These are phyloP conservation scores for Phytophthora melonis DNA, from an alignment of 352 stramenopile genomes.

Conservation along the genomic window DNA sequence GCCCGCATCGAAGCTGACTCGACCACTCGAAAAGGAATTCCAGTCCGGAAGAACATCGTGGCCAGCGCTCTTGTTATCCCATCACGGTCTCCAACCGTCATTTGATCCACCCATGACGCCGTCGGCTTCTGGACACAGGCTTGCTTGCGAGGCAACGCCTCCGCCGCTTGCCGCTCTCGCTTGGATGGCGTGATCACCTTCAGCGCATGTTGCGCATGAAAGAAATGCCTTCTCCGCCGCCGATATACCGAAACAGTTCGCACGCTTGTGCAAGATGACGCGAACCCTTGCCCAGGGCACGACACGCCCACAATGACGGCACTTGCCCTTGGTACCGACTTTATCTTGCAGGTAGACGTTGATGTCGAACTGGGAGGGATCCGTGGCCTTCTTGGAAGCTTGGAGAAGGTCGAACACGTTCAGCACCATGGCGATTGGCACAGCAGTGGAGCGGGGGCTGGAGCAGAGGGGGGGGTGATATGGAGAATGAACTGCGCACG, in stretches of 20 bases:
- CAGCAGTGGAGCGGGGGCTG: no score
- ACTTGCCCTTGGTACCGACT: background rate
- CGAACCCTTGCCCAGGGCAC: background rate
- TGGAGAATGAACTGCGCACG: no score
- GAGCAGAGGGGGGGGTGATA: no score
- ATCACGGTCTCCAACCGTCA: background rate
- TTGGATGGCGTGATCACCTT: background rate
- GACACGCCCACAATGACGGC: no score
- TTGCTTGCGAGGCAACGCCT: background rate
- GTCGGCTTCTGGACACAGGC: background rate
- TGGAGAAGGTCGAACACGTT: background rate
- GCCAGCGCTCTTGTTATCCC: background rate
- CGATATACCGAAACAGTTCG: background rate
- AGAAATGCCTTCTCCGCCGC: background rate
- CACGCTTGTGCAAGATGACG: background rate
- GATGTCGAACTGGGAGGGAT: conserved; percentile 1
- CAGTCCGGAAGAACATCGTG: background rate
- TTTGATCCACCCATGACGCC: background rate
- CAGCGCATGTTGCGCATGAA: background rate
- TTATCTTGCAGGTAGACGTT: background rate
- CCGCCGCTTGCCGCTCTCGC: background rate
- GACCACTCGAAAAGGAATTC: no score
- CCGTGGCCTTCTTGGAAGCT: background rate
- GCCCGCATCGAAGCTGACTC: no score
- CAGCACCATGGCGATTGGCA: background rate